Evolutionary conservation across 108 stramenopile genomes (phyloP).

Genomic region (Aureococcus anophagefferens): DNA sequence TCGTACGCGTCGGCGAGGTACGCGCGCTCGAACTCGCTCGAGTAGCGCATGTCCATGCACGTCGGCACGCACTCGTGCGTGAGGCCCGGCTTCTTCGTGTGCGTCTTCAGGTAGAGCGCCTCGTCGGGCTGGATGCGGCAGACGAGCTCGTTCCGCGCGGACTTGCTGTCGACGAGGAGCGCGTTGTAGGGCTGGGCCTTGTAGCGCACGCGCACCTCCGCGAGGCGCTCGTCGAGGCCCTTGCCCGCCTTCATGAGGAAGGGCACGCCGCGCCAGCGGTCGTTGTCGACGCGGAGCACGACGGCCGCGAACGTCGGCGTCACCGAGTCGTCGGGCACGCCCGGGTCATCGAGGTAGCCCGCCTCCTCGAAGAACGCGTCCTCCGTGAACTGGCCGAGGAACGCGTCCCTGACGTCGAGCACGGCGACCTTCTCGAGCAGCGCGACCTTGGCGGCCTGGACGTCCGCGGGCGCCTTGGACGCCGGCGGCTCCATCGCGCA

Average conservation of each 20-base stretch:
- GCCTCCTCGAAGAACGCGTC: conserved; percentile 81
- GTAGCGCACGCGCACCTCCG: conserved; percentile 90
- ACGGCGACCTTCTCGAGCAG: conserved; percentile 72
- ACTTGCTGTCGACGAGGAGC: conserved; percentile 50
- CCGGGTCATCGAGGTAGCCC: conserved; percentile 72
- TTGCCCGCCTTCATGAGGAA: conserved; percentile 95
- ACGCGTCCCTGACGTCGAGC: conserved; percentile 48
- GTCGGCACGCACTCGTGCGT: conserved; percentile 4
- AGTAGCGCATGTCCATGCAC: conserved; percentile 37
- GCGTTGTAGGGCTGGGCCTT: conserved; percentile 64
- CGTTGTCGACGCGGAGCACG: conserved; percentile 74
- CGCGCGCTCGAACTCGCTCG: conserved; percentile 15
- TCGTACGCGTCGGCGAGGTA: conserved; percentile 91
- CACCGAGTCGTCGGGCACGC: conserved; percentile 69
- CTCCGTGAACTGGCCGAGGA: neutral
- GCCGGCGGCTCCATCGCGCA: conserved; percentile 15
- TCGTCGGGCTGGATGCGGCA: conserved; percentile 80
- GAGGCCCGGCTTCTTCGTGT: conserved; percentile 44
- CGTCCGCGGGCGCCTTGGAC: conserved; percentile 64
- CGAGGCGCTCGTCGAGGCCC: conserved; percentile 86
- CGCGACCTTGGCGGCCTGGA: conserved; percentile 86
- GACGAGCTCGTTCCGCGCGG: conserved; percentile 90
- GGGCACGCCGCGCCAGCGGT: conserved; percentile 90
- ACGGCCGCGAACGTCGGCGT: conserved; percentile 78
- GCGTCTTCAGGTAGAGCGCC: conserved; percentile 67